Conservation (phyloP, 2,329 filamentous ascomycete species). For the Huntiella abstrusa region DNA sequence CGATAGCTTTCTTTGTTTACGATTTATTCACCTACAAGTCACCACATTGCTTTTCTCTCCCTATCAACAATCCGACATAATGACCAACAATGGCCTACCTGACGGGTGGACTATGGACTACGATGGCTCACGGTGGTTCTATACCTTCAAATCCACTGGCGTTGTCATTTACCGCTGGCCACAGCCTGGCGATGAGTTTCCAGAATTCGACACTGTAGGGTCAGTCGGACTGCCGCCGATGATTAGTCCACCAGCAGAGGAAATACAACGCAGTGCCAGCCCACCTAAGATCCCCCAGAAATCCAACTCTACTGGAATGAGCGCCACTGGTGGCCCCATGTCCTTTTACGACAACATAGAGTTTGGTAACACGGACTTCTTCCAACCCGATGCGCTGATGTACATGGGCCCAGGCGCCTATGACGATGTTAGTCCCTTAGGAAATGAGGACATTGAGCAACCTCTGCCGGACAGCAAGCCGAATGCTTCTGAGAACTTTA, state of each 20-base stretch:
- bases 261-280: constrained; percentile 23
- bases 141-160: constrained; percentile 34
- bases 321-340: constrained; percentile 13
- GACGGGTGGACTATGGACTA: constrained; percentile 39
- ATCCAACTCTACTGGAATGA: constrained; percentile 10
- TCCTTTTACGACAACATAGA: constrained; percentile 17
- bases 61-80: not conserved
- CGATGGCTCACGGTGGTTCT: constrained; percentile 39
- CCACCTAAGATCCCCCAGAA: constrained; percentile 29
- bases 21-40: not conserved
- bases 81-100: constrained; percentile 18
- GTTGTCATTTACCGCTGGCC: constrained; percentile 38
- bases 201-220: constrained; percentile 26
- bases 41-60: not conserved
- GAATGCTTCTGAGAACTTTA: too few relatives aligned
- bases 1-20: not conserved
- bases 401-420: constrained; percentile 29
- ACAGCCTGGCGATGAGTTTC: constrained; percentile 37
- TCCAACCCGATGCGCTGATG: constrained; percentile 34
- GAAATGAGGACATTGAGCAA: constrained; percentile 19
- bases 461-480: not conserved
- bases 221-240: constrained; percentile 28
- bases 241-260: constrained; percentile 16
- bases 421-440: constrained; percentile 26
- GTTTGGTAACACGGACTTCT: constrained; percentile 22